These are phyloP conservation scores for Pythium coloratum DNA, from an alignment of 352 stramenopile genomes.

Conservation along the genomic window DNA sequence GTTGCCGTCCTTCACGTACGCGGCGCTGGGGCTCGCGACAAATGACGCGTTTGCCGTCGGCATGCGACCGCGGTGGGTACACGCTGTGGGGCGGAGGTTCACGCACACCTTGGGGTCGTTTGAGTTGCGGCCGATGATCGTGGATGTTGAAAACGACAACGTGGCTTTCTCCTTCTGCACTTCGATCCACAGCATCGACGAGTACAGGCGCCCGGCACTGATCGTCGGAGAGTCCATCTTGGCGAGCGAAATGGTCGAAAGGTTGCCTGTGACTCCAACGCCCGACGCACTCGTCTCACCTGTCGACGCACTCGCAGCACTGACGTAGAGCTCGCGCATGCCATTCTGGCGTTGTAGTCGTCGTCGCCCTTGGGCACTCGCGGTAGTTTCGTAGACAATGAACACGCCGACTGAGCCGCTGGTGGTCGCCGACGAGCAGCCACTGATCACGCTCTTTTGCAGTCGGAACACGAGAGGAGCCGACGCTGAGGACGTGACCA, in stretches of 20 bases:
- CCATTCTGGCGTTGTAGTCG: slow-evolving; percentile 2
- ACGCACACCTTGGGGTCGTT: slow-evolving; percentile 70
- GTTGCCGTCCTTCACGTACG: slow-evolving; percentile 76
- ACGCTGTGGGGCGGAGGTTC: slow-evolving; percentile 56
- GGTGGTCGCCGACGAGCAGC: slow-evolving; percentile 21
- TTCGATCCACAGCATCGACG: slow-evolving; percentile 78
- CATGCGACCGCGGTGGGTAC: slow-evolving; percentile 45
- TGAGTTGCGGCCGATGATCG: slow-evolving; percentile 61
- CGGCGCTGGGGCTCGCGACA: slow-evolving; percentile 33
- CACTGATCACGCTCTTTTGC: slow-evolving; percentile 62
- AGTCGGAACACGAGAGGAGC: slow-evolving; percentile 61
- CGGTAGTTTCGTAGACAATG: slow-evolving; percentile 58
- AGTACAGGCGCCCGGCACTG: slow-evolving; percentile 48
- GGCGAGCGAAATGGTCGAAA: slow-evolving; percentile 56
- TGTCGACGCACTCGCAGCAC: slow-evolving; percentile 25
- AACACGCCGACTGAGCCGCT: slow-evolving; percentile 42
- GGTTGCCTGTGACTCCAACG: slow-evolving; percentile 19
- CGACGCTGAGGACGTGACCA: slow-evolving; percentile 48
- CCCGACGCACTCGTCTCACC: slow-evolving; percentile 19
- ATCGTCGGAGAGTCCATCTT: slow-evolving; percentile 56
- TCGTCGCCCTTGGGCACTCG: slow-evolving; percentile 17
- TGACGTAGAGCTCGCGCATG: slow-evolving; percentile 48
- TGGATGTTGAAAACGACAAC: slow-evolving; percentile 78
- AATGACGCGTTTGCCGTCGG: slow-evolving; percentile 57
- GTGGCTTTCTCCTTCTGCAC: slow-evolving; percentile 56